Percentiles rank a stretch among this genome's conserved stretches.
phyloP scores from a whole-genome alignment of 2,329 filamentous ascomycete species.

The Fusarium oxysporum region DNA sequence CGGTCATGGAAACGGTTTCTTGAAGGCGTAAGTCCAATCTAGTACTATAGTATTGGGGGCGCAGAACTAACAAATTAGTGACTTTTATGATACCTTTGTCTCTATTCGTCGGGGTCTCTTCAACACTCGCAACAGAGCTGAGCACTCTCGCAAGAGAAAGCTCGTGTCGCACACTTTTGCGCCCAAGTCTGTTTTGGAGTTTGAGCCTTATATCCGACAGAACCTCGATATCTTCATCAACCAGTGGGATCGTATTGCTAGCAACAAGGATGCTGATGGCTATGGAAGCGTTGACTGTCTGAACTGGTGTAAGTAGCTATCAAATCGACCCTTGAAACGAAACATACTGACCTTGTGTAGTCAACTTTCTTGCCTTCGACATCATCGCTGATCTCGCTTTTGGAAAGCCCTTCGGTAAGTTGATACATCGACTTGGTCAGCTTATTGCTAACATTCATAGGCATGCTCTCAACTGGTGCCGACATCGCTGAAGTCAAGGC shows the following conservation, averaged over 20 bases:
- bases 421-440: accelerated
- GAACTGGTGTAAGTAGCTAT: constrained; percentile 68
- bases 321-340: accelerated
- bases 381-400: constrained; percentile 63
- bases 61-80: constrained; percentile 56
- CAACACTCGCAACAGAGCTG: constrained; percentile 84
- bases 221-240: constrained; percentile 81
- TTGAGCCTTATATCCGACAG: constrained; percentile 87
- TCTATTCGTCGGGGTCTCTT: constrained; percentile 87
- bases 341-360: not conserved
- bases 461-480: constrained; percentile 79
- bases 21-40: constrained; percentile 68
- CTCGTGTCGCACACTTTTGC: constrained; percentile 91
- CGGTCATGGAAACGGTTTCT: constrained; percentile 80
- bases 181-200: constrained; percentile 82
- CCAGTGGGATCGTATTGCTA: constrained; percentile 75
- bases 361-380: constrained; percentile 66
- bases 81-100: constrained; percentile 93
- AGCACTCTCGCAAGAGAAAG: constrained; percentile 91
- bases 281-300: constrained; percentile 76
- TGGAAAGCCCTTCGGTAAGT: constrained; percentile 59
- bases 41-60: accelerated
- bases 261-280: constrained; percentile 66
- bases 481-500: constrained; percentile 80
- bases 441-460: not conserved